Evolutionary conservation across 768 basidiomycete genomes (phyloP), one percentile per base, ranked within the genome.

Genomic region (Russula brevipes): DNA sequence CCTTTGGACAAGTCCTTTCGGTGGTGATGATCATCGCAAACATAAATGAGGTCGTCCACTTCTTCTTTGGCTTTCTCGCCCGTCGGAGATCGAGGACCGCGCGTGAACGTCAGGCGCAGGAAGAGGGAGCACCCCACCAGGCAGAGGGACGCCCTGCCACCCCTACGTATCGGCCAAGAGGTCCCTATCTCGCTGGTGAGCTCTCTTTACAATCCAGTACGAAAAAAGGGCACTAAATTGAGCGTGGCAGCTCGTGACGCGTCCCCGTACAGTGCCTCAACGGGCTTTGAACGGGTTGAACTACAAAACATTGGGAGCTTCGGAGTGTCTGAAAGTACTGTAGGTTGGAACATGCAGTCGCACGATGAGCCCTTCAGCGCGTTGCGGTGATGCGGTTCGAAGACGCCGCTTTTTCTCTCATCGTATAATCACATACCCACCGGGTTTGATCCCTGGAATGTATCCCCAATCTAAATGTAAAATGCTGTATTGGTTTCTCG

Each of bases 1-100:
- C 19, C 4, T 65, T 66, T 47, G 65, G 65, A 14, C 65, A 66
- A 49, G 33, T 54, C 42, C 57, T 66, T n/a, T 4, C 65, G 17
- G 33, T 58, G 31, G 57, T 66, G 36, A 64, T 64, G 65, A 59
- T 65, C n/a, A 17, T 59, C 8, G 53, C 57, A 36, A 65, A 38
- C 14, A 4, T 54, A 1, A 66, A 64, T 3, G 65, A 66, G 44
- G 2, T 59, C 3, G 6, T 59, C 33, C 45, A 59, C 55, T 63
- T 55, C 64, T 0, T 63, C 36, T 17, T 65, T 11, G 60, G 50
- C 38, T n/a, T 12, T 57, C 1, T 51, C 1, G 24, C 39, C 35
- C 47, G 35, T 14, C 54, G 39, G 9, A 35, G 41, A 30, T 47
- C 19, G 38, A 36, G 16, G 47, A 39, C 5, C 19, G 14, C 39